phyloP scores from a whole-genome alignment of 495 filamentous ascomycete genomes.

The Schizothecium vesticola region DNA sequence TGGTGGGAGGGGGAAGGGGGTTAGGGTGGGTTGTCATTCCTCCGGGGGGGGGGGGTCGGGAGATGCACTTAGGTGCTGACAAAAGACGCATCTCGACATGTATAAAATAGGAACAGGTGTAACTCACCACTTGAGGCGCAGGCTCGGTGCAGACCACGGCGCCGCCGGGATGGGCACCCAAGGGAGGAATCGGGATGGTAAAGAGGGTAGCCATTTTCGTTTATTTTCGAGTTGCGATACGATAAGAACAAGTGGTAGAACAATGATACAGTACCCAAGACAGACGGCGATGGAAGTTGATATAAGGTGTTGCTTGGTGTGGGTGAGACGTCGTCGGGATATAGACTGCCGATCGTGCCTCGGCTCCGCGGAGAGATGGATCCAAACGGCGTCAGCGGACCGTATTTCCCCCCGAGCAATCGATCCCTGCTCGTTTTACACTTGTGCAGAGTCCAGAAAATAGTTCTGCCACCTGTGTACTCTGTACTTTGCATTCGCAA shows the following conservation, averaged over 20 bases:
- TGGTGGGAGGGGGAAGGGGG: constrained; percentile 62
- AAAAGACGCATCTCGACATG: too few species aligned
- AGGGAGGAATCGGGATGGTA: constrained; percentile 36
- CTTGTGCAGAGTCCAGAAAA: neutral
- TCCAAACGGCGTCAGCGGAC: neutral
- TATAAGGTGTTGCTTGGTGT: neutral
- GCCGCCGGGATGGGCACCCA: constrained; percentile 38
- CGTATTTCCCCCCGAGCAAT: neutral
- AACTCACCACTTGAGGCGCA: constrained; percentile 55
- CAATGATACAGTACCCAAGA: neutral
- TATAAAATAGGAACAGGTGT: constrained; percentile 69
- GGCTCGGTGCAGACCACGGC: constrained; percentile 54
- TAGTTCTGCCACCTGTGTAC: neutral
- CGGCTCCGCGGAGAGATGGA: neutral
- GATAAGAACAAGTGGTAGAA: neutral
- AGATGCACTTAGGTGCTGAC: too few species aligned
- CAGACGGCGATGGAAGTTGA: neutral
- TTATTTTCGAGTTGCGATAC: neutral
- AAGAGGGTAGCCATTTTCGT: constrained; percentile 29
- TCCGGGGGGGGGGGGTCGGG: constrained; percentile 65
- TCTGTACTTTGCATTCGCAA: neutral
- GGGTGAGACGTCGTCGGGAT: neutral
- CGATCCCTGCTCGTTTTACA: neutral
- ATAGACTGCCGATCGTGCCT: neutral
- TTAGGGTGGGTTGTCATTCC: too few species aligned